Base-by-base conservation (phyloP, 495 filamentous ascomycete species). In the Penicillium roqueforti region DNA sequence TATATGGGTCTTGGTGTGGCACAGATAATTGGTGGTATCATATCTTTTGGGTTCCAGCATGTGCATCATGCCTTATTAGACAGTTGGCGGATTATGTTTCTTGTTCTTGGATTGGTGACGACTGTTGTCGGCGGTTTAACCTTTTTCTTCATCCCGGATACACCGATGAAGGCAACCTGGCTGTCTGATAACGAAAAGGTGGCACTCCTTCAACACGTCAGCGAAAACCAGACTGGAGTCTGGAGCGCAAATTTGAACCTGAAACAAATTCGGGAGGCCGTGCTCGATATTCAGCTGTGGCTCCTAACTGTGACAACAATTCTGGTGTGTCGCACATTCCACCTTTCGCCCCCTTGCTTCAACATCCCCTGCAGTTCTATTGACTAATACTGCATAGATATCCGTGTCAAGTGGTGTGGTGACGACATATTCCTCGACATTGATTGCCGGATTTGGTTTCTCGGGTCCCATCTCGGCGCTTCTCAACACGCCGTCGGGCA, bases 11-110 rank as follows among this genome's bases (percentile, higher is more conserved):
- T 84, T 29, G 86, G 83, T 0, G 51, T 82, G 10, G 84, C 80
- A 1, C 85, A 82, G 36, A 86, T 87, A 14, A 50, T 84, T 25
- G 85, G 83, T 1, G 80, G 83, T 2, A 55, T 83, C 29, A 61
- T 87, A 16, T 84, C 81, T 0, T 87, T 75, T 36, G 83, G 66
- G 14, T 83, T 84, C 61, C 56, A 67, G 42, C 64, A 67, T 38
- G 56, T 65, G 10, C 28, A 56, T 3, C 32, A 63, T 38, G 59
- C 63, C 11, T 49, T 56, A 0, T 58, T 87, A 14, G 66, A 71
- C 2, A 78, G 84, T 16, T 87, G 84, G 85, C 68, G 74, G 2
- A 77, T 82, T 53, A 86, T 87, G 82, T 86, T 86, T 59, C 59
- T 87, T 31, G 73, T 81, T 26, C 72, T 86, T 19, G 86, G 85